phyloP scores from a whole-genome alignment of 495 filamentous ascomycete species.

The Aspergillus sclerotioniger region DNA sequence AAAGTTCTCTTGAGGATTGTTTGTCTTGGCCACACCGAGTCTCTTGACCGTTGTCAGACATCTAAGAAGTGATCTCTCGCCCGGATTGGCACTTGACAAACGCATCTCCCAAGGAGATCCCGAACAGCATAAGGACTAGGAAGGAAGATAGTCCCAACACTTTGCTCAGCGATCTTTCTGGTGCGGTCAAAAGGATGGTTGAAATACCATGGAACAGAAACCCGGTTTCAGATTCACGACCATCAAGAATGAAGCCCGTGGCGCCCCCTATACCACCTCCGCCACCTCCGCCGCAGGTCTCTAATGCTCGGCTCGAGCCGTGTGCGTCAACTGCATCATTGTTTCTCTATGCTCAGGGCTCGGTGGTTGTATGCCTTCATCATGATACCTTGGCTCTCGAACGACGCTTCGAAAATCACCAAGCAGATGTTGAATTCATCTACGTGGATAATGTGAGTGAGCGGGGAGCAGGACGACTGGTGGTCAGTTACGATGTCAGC shows the following conservation, averaged over 20 bases:
- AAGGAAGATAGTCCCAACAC: not conserved
- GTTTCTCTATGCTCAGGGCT: slow-evolving; percentile 82
- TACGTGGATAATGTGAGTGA: slow-evolving; percentile 93
- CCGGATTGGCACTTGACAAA: not conserved
- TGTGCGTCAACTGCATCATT: slow-evolving; percentile 84
- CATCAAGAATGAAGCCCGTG: slow-evolving; percentile 29
- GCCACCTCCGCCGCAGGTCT: slow-evolving; percentile 31
- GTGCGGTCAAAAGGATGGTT: slow-evolving; percentile 20
- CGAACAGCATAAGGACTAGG: not conserved
- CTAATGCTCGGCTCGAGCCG: slow-evolving; percentile 67
- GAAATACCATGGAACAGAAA: slow-evolving; percentile 36
- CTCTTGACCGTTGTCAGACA: not conserved
- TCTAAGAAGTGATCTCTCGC: not conserved
- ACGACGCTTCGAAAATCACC: slow-evolving; percentile 77
- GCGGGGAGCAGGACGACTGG: slow-evolving; percentile 75
- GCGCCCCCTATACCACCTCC: slow-evolving; percentile 41
- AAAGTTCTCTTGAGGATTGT: not conserved
- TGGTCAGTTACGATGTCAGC: slow-evolving; percentile 89
- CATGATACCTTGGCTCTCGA: slow-evolving; percentile 92
- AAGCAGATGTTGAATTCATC: slow-evolving; percentile 75
- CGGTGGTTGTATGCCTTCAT: slow-evolving; percentile 73
- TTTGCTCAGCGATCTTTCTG: not conserved
- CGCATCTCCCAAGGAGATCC: not conserved
- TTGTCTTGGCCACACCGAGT: not conserved
- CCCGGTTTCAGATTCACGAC: slow-evolving; percentile 26